Conservation (phyloP, 2,329 filamentous ascomycete genomes). For the Rhinocladiella similis region DNA sequence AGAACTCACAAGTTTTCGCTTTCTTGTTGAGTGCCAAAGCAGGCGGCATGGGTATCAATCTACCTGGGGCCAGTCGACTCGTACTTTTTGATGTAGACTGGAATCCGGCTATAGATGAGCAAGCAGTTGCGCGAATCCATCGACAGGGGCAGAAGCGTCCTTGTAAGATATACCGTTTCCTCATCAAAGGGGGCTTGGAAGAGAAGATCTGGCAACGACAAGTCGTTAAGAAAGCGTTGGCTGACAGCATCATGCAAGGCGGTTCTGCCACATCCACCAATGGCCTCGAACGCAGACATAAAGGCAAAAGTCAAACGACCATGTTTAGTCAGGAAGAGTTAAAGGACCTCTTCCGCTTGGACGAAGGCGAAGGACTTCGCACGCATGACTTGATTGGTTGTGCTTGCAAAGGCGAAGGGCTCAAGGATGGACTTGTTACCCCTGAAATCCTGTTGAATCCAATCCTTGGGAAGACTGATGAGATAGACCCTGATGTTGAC, state of each 20-base stretch:
- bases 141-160: conserved; percentile 68
- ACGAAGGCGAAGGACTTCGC: conserved; percentile 61
- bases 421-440: not conserved
- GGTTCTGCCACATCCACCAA: conserved; percentile 9
- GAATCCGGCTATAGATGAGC: conserved; percentile 72
- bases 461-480: conserved; percentile 1
- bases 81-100: conserved; percentile 74
- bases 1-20: conserved; percentile 60
- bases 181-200: conserved; percentile 68
- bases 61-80: conserved; percentile 69
- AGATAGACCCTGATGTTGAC: not conserved
- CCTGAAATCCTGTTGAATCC: not conserved
- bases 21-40: conserved; percentile 73
- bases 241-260: conserved; percentile 68
- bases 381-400: conserved; percentile 69
- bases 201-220: conserved; percentile 76
- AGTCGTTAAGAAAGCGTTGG: conserved; percentile 68
- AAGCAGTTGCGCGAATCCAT: conserved; percentile 74
- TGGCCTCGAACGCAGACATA: conserved; percentile 3
- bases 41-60: conserved; percentile 68
- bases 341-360: conserved; percentile 65
- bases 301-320: conserved; percentile 54
- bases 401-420: conserved; percentile 58
- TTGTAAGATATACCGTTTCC: conserved; percentile 68
- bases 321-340: conserved; percentile 68